phyloP scores from a whole-genome alignment of 169 alveolate species.

The Eimeria nieschulzi region DNA sequence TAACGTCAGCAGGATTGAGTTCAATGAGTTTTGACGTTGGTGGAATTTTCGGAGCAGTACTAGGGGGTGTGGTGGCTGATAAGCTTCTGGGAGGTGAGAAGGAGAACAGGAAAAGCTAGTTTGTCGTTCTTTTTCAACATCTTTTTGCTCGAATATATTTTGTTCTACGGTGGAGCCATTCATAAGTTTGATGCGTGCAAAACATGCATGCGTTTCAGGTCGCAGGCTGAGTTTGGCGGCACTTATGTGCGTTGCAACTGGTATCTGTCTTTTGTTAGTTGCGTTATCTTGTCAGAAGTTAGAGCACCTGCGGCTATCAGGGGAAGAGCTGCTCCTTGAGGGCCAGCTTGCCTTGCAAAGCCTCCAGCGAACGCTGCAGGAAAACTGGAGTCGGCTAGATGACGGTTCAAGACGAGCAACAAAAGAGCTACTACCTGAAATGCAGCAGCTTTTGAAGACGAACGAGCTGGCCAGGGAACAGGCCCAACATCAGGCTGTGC shows the following conservation, averaged over 20 bases:
- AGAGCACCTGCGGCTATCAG: neutral
- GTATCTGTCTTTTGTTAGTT: conserved; percentile 25
- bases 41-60: conserved; percentile 80
- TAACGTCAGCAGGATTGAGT: conserved; percentile 78
- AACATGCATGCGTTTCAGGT: conserved; percentile 8
- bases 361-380: conserved; percentile 37
- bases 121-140: too few species aligned
- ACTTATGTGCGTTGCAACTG: conserved; percentile 8
- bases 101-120: too few species aligned
- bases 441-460: too few species aligned
- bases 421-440: too few species aligned
- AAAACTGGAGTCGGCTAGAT: conserved; percentile 2
- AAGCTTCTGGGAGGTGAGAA: neutral
- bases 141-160: too few species aligned
- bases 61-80: conserved; percentile 76
- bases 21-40: conserved; percentile 80
- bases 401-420: too few species aligned
- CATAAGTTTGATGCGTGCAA: too few species aligned
- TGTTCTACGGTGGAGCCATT: too few species aligned
- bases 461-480: too few species aligned
- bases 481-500: too few species aligned
- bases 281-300: conserved; percentile 25
- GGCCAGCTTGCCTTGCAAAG: conserved; percentile 13
- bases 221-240: conserved; percentile 30
- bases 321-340: conserved; percentile 14